Base-by-base conservation (phyloP, 2,329 filamentous ascomycete species). In the Endocalyx cinctus region DNA sequence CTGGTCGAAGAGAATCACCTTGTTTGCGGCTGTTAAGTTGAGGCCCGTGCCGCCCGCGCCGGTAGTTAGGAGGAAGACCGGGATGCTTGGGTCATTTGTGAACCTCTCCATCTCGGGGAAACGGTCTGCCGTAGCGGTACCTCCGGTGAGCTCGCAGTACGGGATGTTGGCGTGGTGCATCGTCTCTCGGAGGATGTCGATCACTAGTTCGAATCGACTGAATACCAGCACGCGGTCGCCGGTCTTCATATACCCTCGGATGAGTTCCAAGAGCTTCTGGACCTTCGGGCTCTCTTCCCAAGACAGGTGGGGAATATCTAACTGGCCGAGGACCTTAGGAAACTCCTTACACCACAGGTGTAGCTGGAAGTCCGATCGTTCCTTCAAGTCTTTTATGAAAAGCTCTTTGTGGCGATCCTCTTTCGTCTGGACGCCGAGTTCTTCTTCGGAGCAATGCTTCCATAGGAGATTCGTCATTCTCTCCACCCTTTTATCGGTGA, bases 21-120 rank as follows among this genome's bases (percentile, higher is more conserved):
- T 97, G 67, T 97, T 97, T 5, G 92, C 92, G 22, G 84, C 86
- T 6, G 90, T 92, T 34, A 98, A 66, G 60, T 98, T 98, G 66
- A 98, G 94, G 25, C 92, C 92, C 0, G 90, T 92, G n/a, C 92
- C 92, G 33, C 92, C 92, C 1, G 90, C 89, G 39, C 88, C 90
- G 0, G 92, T 98, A 1, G 86, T 92, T 5, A 98, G 75, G 45
- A 98, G 74, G 60, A 98, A 98, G 1, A 94, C 88, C 0, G 88
- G 83, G 33, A 97, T 94, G 3, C 74, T 70, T 1, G 72, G 63
- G 52, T 94, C 77, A 3, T 76, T 64, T 48, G 87, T 83, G 69
- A 94, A 98, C 27, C 84, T 74, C 59, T 98, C 85, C 46, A 97
- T 88, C 43, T 96, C 76, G 4, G 82, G 77, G 60, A 97, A 92